Evolutionary conservation across 352 stramenopile genomes (phyloP), one percentile per base, ranked within the genome.

Genomic region (Globisporangium viniferum): DNA sequence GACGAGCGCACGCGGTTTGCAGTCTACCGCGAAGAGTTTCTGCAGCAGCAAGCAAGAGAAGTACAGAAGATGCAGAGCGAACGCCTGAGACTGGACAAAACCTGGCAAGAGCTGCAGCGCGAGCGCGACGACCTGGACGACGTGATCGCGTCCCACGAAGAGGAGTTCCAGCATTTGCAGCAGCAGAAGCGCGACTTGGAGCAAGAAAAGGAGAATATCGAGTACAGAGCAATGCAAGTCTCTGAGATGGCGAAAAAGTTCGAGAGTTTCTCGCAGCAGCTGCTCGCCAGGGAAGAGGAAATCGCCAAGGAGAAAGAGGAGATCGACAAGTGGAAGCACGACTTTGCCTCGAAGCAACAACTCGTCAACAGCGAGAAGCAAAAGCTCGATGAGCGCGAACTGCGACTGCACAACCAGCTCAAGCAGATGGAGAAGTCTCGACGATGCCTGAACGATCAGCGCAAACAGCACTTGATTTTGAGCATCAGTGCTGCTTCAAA

Each of bases 341-440:
- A 77, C 10, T 65, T 79, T 51, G 39, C 66, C 4, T 64, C 65
- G 5, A 67, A 73, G n/a, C 68, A 83, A 39, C 67, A 83, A 59
- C 48, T 70, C 10, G 68, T 81, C 29, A 70, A n/a, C 64, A 78
- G 63, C 59, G 86, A 84, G 56, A 76, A 74, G 22, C 68, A 71
- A 3, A 73, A 79, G n/a, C 44, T 93, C 7, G 71, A 82, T n/a
- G 72, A 83, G 39, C 81, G 84, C 9, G 80, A 90, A 57, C 41
- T 71, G 18, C 73, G 80, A 8, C 55, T 92, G 36, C 77, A 88
- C 55, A 49, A 67, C 3, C 82, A 91, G 60, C 75, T 88, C 51
- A 74, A 79, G 59, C 82, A 91, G 51, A 74, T 89, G 65, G 82
- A 91, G 44, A 71, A 64, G 18, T 73, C 77, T 14, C 79, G 77